Conservation (phyloP, 2,329 filamentous ascomycete species). For the Botryotinia narcissicola region DNA sequence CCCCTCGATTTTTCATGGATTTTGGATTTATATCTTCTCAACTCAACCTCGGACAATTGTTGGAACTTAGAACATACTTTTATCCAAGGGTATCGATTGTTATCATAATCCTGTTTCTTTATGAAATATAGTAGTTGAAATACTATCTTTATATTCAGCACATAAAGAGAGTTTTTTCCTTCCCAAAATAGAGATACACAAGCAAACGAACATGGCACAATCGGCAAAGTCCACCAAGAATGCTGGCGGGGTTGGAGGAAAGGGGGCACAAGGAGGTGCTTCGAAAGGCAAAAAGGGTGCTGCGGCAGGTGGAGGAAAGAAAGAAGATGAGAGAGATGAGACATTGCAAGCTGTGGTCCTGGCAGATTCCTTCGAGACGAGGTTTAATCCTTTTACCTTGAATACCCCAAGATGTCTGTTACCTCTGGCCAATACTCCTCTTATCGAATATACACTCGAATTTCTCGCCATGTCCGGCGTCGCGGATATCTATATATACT, state of each 20-base stretch:
- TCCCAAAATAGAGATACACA: neutral
- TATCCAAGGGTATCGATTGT: neutral
- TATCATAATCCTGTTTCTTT: neutral
- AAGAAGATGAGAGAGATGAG: slow-evolving; percentile 40
- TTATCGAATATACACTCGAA: slow-evolving; percentile 97
- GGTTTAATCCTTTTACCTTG: slow-evolving; percentile 85
- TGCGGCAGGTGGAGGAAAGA: slow-evolving; percentile 34
- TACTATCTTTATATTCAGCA: neutral
- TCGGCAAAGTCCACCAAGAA: slow-evolving; percentile 29
- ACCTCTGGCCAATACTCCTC: slow-evolving; percentile 85
- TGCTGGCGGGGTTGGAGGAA: slow-evolving; percentile 26
- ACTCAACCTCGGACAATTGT: neutral
- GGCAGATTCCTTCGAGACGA: slow-evolving; percentile 90
- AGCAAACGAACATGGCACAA: slow-evolving; percentile 25
- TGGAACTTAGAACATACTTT: neutral
- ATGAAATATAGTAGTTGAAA: neutral
- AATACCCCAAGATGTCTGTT: slow-evolving; percentile 90
- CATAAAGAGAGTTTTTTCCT: neutral
- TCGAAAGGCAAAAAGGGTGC: slow-evolving; percentile 35
- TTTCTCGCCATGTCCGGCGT: slow-evolving; percentile 94
- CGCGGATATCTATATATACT: slow-evolving; percentile 92
- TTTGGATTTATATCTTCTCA: neutral
- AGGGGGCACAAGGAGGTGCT: slow-evolving; percentile 13
- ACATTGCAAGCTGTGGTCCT: slow-evolving; percentile 54
- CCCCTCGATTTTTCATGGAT: neutral